Base-by-base conservation (phyloP, 345 rosid species). In the Syzygium aromaticum region DNA sequence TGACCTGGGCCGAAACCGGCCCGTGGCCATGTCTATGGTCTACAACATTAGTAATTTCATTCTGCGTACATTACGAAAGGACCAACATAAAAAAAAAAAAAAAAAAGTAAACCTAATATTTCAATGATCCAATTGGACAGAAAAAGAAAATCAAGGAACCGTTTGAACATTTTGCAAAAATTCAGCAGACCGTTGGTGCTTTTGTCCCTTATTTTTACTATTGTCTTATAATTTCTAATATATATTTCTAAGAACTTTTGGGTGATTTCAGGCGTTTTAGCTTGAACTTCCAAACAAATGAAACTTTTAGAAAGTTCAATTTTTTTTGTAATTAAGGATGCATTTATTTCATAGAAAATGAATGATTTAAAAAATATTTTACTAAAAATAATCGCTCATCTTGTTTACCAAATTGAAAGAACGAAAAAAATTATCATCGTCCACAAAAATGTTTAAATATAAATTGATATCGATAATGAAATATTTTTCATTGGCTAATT, bases 281-380 rank as follows among this genome's bases (percentile, higher is more conserved):
- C 38, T 25, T 25, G 64, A 59, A 61, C 7, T 61, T n/a, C 33
- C 73, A n/a, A 61, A 14, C 19, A 61, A 61, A 13, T 3, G 9
- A 61, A 61, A n/a, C 0, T 6, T 61, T 61, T 6, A 3, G 33
- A 27, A 61, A 61, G 33, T n/a, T n/a, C 0, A 2, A 12, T 61
- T 61, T 15, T n/a, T n/a, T 61, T 61, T n/a, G 1, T 14, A 61
- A 61, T n/a, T 61, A 61, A 61, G 33, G 2, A 2, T 61, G 9
- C 1, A 15, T 61, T 61, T 61, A 6, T 61, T 61, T n/a, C 10
- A 61, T n/a, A 4, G 3, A n/a, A 61, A n/a, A n/a, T 0, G 0
- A 16, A n/a, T 3, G n/a, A 6, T 61, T 61, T 6, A 0, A n/a
- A 61, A 59, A 59, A 5, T 5, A 6, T 3, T 59, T 59, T 6